Evolutionary conservation across 192 early-diverging fungal species (phyloP), one percentile per base, ranked within the genome.

Genomic region (Coemansia sp.): DNA sequence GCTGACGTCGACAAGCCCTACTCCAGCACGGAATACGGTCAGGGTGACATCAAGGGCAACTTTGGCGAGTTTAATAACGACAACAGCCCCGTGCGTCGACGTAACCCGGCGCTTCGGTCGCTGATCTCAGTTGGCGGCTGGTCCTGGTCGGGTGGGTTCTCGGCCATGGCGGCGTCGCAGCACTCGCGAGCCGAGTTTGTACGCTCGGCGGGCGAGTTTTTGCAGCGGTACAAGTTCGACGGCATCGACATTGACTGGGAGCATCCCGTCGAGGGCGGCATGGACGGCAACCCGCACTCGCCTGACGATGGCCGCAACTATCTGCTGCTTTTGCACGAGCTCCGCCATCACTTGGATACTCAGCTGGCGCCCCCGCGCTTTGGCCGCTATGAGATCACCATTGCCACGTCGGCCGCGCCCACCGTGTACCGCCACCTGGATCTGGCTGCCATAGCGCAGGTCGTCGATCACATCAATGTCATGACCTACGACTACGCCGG

Each of bases 401-500:
- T 88, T 24, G 92, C 93, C 20, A 87, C 91, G 49, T 88, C 90
- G 8, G 88, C 89, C 22, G 87, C 88, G 5, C 87, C 82, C 46
- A 74, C 79, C 1, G 79, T 88, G n/a, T 92, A 93, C 70, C 82
- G 85, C 27, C 86, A 88, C 18, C 70, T 91, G 53, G 74, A 86
- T 22, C 81, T 94, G 43, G 73, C 64, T 6, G 87, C 86, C 60
- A 91, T 92, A 84, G 84, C 86, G 8, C 82, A 85, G 24, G 88
- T 88, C 41, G 85, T 92, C 36, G 90, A 95, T 77, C 69, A 84
- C 20, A 92, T 98, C 85, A 93, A 96, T 72, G 73, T 98, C 49
- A 99, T 99, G 97, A 88, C 94, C 3, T 98, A 97, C 77, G 93
- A 95, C 74, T 88, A 89, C 53, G 75, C 85, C 1, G 90, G 90